These are phyloP conservation scores for Plasmodium gonderi DNA, from an alignment of 169 alveolate genomes.

Conservation along the genomic window DNA sequence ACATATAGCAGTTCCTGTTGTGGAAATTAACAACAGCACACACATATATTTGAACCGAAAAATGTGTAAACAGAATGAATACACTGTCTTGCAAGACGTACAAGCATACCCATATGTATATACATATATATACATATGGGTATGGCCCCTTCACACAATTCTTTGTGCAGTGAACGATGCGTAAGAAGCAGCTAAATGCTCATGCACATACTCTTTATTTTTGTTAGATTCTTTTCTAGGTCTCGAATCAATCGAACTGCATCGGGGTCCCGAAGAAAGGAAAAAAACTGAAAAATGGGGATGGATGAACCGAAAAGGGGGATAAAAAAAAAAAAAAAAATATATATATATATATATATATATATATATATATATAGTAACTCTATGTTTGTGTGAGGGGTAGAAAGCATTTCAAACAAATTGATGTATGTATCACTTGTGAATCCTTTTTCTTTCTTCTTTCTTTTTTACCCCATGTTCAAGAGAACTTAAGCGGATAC, in stretches of 20 bases:
- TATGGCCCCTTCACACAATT: no score
- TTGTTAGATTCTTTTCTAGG: constrained; percentile 39
- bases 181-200: neutral
- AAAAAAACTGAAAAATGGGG: constrained; percentile 9
- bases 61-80: no score
- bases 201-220: constrained; percentile 34
- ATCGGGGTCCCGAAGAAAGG: constrained; percentile 41
- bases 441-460: neutral
- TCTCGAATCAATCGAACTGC: constrained; percentile 11
- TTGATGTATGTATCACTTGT: neutral
- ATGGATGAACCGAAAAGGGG: neutral
- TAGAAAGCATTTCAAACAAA: neutral
- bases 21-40: no score
- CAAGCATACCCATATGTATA: neutral
- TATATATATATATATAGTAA: no score
- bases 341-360: neutral
- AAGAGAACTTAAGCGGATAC: neutral
- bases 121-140: neutral
- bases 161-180: neutral
- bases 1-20: no score
- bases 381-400: neutral
- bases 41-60: no score
- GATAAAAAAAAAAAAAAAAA: neutral
- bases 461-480: constrained; percentile 24
- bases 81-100: no score